Evolutionary conservation across 192 early-diverging fungal species (phyloP).

Genomic region (Linderina pennispora): DNA sequence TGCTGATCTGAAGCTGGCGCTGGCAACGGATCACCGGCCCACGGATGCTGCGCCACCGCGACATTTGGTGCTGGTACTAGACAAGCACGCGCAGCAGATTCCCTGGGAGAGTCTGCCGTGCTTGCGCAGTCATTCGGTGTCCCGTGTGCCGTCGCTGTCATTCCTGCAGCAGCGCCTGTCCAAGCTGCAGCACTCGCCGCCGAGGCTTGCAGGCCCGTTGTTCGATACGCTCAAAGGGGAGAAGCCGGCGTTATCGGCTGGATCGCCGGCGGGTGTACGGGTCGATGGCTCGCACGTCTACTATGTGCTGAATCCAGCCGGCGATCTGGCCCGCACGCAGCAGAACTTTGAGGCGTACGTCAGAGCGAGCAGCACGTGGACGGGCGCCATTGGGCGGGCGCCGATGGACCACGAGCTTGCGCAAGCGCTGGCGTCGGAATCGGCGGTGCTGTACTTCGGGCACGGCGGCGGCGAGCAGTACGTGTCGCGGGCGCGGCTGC

Average conservation of each 20-base stretch:
- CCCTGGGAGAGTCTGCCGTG: constrained; percentile 87
- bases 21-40: too few species aligned
- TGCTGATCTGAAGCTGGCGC: constrained; percentile 57
- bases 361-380: constrained; percentile 48
- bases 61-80: constrained; percentile 82
- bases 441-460: constrained; percentile 84
- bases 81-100: constrained; percentile 75
- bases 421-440: constrained; percentile 49
- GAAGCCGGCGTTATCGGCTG: too few species aligned
- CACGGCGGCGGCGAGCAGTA: constrained; percentile 91
- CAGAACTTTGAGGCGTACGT: constrained; percentile 55
- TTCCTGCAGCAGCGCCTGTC: constrained; percentile 62
- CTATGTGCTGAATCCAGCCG: constrained; percentile 90
- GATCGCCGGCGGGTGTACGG: constrained; percentile 2
- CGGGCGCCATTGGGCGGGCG: constrained; percentile 58
- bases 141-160: constrained; percentile 72
- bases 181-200: not conserved
- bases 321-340: constrained; percentile 81
- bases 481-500: constrained; percentile 59
- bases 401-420: constrained; percentile 65
- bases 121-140: constrained; percentile 64
- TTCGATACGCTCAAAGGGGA: too few species aligned
- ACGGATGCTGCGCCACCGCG: constrained; percentile 3
- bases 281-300: constrained; percentile 50
- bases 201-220: not conserved